Conservation (phyloP, 176 grass and related monocot species). For the Puya raimondii region DNA sequence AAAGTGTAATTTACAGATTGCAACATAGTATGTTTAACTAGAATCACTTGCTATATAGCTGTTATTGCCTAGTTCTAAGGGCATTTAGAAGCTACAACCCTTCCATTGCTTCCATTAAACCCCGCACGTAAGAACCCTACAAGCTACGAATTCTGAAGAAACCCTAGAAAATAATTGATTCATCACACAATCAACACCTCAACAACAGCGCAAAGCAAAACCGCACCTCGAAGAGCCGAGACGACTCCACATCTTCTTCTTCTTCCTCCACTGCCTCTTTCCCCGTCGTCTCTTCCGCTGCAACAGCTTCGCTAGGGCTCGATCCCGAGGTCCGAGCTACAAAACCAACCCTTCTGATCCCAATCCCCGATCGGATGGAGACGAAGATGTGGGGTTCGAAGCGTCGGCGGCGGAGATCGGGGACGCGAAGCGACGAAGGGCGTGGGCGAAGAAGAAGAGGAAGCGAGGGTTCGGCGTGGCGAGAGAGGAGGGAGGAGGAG, state of each 20-base stretch:
- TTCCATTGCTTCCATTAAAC: not conserved
- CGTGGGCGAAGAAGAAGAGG: not conserved
- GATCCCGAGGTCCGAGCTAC: not conserved
- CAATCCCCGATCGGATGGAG: not conserved
- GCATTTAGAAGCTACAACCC: too few relatives aligned
- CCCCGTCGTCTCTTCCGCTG: not conserved
- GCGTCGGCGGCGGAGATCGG: not conserved
- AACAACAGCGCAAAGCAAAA: not conserved
- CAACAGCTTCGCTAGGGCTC: not conserved
- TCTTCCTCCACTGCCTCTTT: not conserved
- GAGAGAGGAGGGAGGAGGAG: not conserved
- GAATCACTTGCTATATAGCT: too few relatives aligned
- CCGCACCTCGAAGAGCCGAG: not conserved
- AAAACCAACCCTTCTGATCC: not conserved
- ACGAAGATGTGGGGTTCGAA: not conserved
- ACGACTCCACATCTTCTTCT: not conserved
- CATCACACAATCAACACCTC: not conserved
- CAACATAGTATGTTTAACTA: too few relatives aligned
- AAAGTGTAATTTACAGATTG: too few relatives aligned
- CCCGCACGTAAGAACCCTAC: not conserved
- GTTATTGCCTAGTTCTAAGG: too few relatives aligned
- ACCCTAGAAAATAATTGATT: not conserved
- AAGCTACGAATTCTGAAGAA: not conserved
- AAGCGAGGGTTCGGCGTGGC: not conserved
- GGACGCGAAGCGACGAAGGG: not conserved